Evolutionary conservation across 768 basidiomycete species (phyloP), one percentile per base, ranked within the genome.

Genomic region (Amanita muscaria): DNA sequence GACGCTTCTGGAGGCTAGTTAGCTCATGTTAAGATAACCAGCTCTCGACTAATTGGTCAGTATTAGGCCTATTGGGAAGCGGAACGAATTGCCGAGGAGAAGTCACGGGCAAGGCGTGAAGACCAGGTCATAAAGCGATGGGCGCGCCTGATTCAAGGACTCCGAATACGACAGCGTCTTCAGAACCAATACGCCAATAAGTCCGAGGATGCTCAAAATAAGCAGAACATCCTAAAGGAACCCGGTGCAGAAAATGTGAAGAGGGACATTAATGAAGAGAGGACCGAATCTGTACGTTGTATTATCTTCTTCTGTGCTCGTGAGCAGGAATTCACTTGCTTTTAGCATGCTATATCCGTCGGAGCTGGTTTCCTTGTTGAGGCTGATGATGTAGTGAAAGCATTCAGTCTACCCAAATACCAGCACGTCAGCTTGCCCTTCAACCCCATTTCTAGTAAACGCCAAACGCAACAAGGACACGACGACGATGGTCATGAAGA

Each of bases 41-140:
- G 19, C 12, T 23, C 18, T 31, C 40, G 32, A 33, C 16, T 41
- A 19, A 34, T 41, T 6, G 15, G 10, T 10, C 10, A 14, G 29
- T 31, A 34, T 53, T 47, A 96, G 91, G 92, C 91, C 1, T 97
- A 83, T 53, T 79, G 78, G 75, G 85, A 84, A 61, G 76, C 83
- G 9, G 85, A 88, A 55, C 77, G 80, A 50, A 76, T 79, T 19
- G 83, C 82, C 4, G 79, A 83, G 47, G 81, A 88, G 60, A 88
- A 80, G 53, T 84, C 84, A 36, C 74, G 75, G 18, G 67, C 66
- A 8, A 93, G 90, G 63, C 76, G 73, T 46, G 75, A 86, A 52
- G 90, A 90, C 41, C 77, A 80, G 27, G 83, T 80, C 0, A 63
- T 94, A 51, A 93, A 91, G 60, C 79, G 83, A 16, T 99, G 94